These are phyloP conservation scores for Proliferodiscus dingleyae DNA, from an alignment of 2,329 filamentous ascomycete genomes.

Conservation along the genomic window DNA sequence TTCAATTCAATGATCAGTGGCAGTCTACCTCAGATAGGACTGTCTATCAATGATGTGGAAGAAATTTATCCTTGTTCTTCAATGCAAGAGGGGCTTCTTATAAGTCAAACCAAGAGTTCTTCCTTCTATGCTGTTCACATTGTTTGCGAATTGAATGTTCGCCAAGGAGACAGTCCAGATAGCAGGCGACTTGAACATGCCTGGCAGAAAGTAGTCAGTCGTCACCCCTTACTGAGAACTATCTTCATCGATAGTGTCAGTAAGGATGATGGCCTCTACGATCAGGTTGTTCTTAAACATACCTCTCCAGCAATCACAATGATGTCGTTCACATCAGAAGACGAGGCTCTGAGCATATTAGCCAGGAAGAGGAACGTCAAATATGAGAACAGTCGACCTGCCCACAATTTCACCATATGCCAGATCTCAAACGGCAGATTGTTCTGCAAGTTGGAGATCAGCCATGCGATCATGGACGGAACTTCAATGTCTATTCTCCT, in stretches of 20 bases:
- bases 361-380: neutral
- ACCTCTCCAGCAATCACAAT: neutral
- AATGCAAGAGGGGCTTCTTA: constrained; percentile 13
- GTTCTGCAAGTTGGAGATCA: constrained; percentile 11
- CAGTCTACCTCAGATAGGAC: neutral
- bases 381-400: constrained; percentile 27
- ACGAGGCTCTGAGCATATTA: neutral
- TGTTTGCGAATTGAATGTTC: neutral
- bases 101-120: constrained; percentile 2
- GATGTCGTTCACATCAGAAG: neutral
- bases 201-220: constrained; percentile 9
- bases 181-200: constrained; percentile 2
- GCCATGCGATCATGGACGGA: constrained; percentile 13
- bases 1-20: neutral
- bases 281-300: constrained; percentile 15
- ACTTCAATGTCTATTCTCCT: constrained; percentile 41
- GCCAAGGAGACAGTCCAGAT: neutral
- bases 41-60: constrained; percentile 5
- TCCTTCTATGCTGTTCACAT: constrained; percentile 2
- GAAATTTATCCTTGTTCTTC: constrained; percentile 13
- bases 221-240: constrained; percentile 12
- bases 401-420: constrained; percentile 43
- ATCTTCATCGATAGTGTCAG: constrained; percentile 16
- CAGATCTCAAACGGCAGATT: constrained; percentile 28
- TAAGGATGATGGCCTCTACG: constrained; percentile 3